Evolutionary conservation across 257 asterid species (phyloP).

Genomic region (Forsythia suspensa): DNA sequence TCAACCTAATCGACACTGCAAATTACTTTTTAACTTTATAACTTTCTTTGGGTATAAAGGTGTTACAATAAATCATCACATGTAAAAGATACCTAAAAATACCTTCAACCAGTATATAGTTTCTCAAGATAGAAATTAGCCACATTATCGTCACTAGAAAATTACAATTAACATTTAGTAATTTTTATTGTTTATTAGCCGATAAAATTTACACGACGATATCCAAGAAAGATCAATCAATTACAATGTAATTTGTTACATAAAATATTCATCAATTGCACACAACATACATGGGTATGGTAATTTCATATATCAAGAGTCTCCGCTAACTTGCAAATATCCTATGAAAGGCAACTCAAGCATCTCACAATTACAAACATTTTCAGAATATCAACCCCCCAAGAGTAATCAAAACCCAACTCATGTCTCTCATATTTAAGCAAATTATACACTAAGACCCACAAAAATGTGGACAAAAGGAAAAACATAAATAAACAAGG

Average conservation of each 20-base stretch:
- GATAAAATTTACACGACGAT: neutral
- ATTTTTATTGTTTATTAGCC: neutral
- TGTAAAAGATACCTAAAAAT: neutral
- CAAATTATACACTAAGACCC: neutral
- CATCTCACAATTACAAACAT: conserved; percentile 19
- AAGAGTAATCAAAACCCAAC: neutral
- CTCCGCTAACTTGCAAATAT: conserved; percentile 87
- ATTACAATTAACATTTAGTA: conserved; percentile 1
- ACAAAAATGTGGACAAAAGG: conserved; percentile 6
- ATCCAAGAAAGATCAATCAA: conserved; percentile 9
- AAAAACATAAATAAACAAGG: neutral
- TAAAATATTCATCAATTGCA: neutral
- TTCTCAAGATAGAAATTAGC: neutral
- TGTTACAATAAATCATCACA: neutral
- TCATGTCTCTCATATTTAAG: conserved; percentile 7
- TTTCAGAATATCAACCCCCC: neutral
- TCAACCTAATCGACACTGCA: no score
- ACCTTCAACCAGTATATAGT: neutral
- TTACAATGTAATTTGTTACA: no score
- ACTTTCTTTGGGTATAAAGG: neutral
- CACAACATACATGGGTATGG: conserved; percentile 74
- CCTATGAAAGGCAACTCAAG: conserved; percentile 42
- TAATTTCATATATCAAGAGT: conserved; percentile 87
- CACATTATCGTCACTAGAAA: conserved; percentile 11
- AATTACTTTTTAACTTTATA: neutral